Evolutionary conservation across 2,329 filamentous ascomycete species (phyloP).

Genomic region (Verticillium isaacii): DNA sequence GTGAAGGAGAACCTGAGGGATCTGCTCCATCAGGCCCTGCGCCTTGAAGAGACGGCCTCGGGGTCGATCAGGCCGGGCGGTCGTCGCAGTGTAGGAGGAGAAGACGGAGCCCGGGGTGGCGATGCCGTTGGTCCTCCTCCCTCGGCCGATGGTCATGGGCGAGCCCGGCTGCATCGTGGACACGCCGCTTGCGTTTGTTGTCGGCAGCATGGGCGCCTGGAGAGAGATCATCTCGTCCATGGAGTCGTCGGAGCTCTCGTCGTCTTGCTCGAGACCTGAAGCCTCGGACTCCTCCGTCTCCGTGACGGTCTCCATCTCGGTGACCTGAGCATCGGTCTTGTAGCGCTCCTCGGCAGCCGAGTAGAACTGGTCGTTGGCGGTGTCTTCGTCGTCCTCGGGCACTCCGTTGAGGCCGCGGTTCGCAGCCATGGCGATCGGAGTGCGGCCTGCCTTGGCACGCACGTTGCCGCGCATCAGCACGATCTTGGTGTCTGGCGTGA

Average conservation of each 20-base stretch:
- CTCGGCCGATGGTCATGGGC: slow-evolving; percentile 67
- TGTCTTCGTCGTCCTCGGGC: slow-evolving; percentile 67
- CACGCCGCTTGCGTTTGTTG: slow-evolving; percentile 73
- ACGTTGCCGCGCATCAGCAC: slow-evolving; percentile 66
- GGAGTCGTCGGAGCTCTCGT: slow-evolving; percentile 80
- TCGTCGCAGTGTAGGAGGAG: slow-evolving; percentile 81
- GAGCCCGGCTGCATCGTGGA: slow-evolving; percentile 79
- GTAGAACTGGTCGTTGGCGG: slow-evolving; percentile 85
- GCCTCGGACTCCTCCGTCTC: slow-evolving; percentile 59
- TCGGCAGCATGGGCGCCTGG: slow-evolving; percentile 70
- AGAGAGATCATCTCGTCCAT: slow-evolving; percentile 92
- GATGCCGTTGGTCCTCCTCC: slow-evolving; percentile 63
- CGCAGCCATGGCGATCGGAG: slow-evolving; percentile 33
- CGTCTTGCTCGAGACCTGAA: slow-evolving; percentile 62
- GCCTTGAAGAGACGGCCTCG: slow-evolving; percentile 80
- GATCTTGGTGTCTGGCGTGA: slow-evolving; percentile 75
- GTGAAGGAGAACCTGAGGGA: slow-evolving; percentile 76
- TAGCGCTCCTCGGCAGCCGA: slow-evolving; percentile 81
- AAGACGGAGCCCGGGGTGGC: slow-evolving; percentile 84
- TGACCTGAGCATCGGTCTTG: slow-evolving; percentile 52
- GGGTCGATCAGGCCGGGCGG: slow-evolving; percentile 66
- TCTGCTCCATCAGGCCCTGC: slow-evolving; percentile 65
- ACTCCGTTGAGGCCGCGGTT: slow-evolving; percentile 55
- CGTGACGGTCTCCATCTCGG: slow-evolving; percentile 52
- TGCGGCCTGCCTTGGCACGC: slow-evolving; percentile 47